phyloP scores from a whole-genome alignment of 2,329 filamentous ascomycete genomes.

The Furcasterigmium sp. region DNA sequence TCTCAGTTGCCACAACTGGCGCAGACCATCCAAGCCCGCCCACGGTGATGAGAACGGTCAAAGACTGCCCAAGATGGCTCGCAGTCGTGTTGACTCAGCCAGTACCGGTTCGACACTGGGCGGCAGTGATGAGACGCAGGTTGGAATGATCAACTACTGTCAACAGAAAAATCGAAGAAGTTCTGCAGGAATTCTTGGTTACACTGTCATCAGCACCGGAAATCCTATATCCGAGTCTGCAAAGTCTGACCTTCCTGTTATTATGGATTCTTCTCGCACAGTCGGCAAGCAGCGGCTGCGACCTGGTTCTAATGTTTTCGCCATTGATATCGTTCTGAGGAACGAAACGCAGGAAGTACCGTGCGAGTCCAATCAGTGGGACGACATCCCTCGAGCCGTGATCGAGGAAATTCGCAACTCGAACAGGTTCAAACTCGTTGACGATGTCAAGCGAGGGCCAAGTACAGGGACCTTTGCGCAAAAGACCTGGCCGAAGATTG shows the following conservation, averaged over 20 bases:
- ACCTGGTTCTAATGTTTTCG: not conserved
- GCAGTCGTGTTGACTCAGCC: not conserved
- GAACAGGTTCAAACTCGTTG: conserved; percentile 4
- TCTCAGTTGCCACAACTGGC: conserved; percentile 5
- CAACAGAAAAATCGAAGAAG: not conserved
- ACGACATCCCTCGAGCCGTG: conserved; percentile 2
- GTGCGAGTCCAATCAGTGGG: not conserved
- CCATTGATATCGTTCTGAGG: not conserved
- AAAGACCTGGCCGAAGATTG: too few relatives aligned
- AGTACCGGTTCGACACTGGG: too few relatives aligned
- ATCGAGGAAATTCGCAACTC: conserved; percentile 8
- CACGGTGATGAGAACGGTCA: not conserved
- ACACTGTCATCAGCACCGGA: not conserved
- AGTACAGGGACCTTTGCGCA: too few relatives aligned
- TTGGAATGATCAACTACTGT: too few relatives aligned
- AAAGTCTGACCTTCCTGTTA: conserved; percentile 2
- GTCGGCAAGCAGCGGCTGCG: not conserved
- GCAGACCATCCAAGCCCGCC: not conserved
- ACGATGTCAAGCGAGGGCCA: not conserved
- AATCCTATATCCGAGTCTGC: not conserved
- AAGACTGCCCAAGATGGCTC: not conserved
- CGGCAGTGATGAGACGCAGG: too few relatives aligned
- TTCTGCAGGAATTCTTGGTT: not conserved
- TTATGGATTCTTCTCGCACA: conserved; percentile 6
- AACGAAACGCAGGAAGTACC: not conserved